A percentile compares a stretch with the other conserved stretches of the same genome.
Conservation (phyloP, 345 rosid species). For the Raphanus sativus region DNA sequence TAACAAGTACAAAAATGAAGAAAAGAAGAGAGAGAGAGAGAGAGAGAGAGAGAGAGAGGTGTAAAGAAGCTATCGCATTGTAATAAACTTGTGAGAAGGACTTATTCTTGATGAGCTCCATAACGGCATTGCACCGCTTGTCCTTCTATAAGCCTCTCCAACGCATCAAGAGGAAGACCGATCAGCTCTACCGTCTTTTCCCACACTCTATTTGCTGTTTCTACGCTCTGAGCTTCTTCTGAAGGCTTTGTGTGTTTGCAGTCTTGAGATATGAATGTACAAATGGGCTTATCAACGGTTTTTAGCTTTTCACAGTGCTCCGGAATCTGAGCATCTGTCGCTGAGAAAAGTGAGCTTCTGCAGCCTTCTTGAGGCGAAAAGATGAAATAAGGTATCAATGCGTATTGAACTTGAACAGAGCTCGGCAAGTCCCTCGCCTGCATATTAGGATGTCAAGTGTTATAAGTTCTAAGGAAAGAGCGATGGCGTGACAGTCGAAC, state of each 20-base stretch:
- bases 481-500: not conserved
- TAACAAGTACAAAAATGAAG: conserved; percentile 5
- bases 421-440: conserved; percentile 89
- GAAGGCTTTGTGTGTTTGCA: conserved; percentile 80
- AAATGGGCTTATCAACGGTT: conserved; percentile 67
- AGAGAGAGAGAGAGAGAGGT: not conserved
- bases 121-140: conserved; percentile 56
- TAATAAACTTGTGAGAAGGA: conserved; percentile 26
- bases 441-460: conserved; percentile 17
- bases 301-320: conserved; percentile 70
- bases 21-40: not conserved
- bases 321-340: conserved; percentile 77
- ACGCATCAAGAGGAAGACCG: conserved; percentile 74
- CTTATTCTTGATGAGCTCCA: conserved; percentile 19
- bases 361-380: conserved; percentile 85
- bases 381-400: conserved; percentile 77
- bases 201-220: conserved; percentile 67
- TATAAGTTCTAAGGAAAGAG: not conserved
- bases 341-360: conserved; percentile 81
- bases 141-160: conserved; percentile 67
- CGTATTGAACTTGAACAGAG: conserved; percentile 70
- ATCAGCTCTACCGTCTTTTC: conserved; percentile 81
- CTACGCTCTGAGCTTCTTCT: conserved; percentile 77
- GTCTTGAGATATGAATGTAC: conserved; percentile 76
- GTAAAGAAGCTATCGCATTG: not conserved